Base-by-base conservation (phyloP, 2,329 filamentous ascomycete genomes). In the Rhexocercosporidium sp. region DNA sequence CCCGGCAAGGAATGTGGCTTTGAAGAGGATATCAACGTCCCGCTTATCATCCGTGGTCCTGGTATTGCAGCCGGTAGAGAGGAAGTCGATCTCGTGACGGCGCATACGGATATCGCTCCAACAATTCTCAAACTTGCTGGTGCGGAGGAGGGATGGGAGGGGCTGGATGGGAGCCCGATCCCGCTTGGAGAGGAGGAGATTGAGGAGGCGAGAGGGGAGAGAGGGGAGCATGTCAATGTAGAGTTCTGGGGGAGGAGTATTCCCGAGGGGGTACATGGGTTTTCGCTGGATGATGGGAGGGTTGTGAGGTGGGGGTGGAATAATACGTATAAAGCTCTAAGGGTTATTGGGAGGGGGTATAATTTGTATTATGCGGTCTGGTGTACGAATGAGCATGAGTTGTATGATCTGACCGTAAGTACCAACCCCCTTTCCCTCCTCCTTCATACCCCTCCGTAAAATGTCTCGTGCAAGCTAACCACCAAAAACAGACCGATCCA, bases 371-470 rank as follows among this genome's bases (percentile, higher is more conserved):
- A 92, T 72, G 84, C 87, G 0, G 87, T 91, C 0, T 92, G 89
- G 89, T 92, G 90, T 73, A 90, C 79, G 16, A 87, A 88, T 61
- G 88, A 91, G 73, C 85, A 87, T 64, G 89, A 92, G 75, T 82
- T 90, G 1, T 92, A 91, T 74, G 83, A 91, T 69, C 73, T 90
- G 46, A 84, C 81, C 72, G 86, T 85, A 75, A 68, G 79, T 73
- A 25, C 46, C 5, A 29, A 11, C 57, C 54, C n/a, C n/a, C n/a
- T 51, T 27, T 1, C 1, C 27, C n/a, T 25, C 20, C 12, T 37
- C 14, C 54, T 25, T 39, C 61, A 59, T 31, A 56, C 29, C 4
- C 5, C 16, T 29, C 3, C 0, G 16, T 18, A 11, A 22, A 37
- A 2, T 31, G 6, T 20, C 2, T 5, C 34, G 2, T 12, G 1